phyloP scores from a whole-genome alignment of 805 yeast genomes.

The Middelhovenomyces tepae region DNA sequence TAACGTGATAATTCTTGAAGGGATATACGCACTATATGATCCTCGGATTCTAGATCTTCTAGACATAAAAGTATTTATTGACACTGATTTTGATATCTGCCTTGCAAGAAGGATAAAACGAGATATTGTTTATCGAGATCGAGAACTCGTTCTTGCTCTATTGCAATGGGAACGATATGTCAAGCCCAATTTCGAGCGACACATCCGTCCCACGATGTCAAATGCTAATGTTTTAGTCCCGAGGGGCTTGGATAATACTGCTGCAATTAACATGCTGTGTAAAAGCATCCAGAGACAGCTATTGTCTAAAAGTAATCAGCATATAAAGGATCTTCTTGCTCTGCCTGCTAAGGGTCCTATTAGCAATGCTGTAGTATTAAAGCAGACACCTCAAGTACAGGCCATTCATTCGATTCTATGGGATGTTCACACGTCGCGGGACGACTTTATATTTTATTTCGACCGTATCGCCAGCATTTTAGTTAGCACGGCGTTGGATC shows the following conservation, averaged over 20 bases:
- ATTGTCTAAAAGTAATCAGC: conserved; percentile 52
- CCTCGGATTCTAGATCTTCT: conserved; percentile 59
- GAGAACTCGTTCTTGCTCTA: conserved; percentile 75
- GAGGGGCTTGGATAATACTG: conserved; percentile 68
- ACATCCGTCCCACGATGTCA: conserved; percentile 65
- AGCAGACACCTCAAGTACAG: conserved; percentile 51
- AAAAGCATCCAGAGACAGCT: conserved; percentile 72
- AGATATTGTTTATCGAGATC: conserved; percentile 77
- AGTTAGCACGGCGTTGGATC: conserved; percentile 59
- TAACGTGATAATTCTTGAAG: conserved; percentile 86
- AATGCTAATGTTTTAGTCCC: conserved; percentile 88
- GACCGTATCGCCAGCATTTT: conserved; percentile 71
- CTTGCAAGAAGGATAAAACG: conserved; percentile 79
- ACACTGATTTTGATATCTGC: conserved; percentile 89
- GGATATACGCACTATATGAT: conserved; percentile 75
- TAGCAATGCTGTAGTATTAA: conserved; percentile 20
- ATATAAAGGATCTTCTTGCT: conserved; percentile 51
- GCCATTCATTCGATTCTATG: conserved; percentile 68
- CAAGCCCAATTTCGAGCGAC: conserved; percentile 79
- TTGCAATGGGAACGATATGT: conserved; percentile 87
- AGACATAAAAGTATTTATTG: conserved; percentile 85
- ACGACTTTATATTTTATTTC: conserved; percentile 80
- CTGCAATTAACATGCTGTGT: conserved; percentile 70
- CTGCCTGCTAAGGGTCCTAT: conserved; percentile 37
- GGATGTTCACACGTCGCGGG: conserved; percentile 45